Evolutionary conservation across 2,329 filamentous ascomycete species (phyloP).

Genomic region (Aspergillus udagawae): DNA sequence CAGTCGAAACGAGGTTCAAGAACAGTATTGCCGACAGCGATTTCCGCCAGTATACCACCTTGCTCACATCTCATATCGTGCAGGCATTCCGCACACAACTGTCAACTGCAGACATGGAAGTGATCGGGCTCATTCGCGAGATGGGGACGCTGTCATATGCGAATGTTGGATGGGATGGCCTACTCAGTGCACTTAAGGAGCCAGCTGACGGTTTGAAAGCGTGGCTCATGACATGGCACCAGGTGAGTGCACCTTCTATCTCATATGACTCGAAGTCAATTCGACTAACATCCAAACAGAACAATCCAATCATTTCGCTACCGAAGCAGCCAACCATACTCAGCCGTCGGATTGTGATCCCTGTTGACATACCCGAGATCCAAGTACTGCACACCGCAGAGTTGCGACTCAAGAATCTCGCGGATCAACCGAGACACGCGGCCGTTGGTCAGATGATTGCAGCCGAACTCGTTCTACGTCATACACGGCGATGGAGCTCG

Average conservation of each 20-base stretch:
- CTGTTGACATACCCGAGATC: slow-evolving; percentile 82
- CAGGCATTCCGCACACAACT: slow-evolving; percentile 44
- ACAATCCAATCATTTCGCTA: slow-evolving; percentile 30
- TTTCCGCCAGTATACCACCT: slow-evolving; percentile 44
- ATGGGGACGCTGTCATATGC: slow-evolving; percentile 50
- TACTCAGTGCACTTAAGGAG: slow-evolving; percentile 49
- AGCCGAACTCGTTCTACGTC: slow-evolving; percentile 47
- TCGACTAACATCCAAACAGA: slow-evolving; percentile 22
- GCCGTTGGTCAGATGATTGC: slow-evolving; percentile 46
- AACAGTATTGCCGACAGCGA: slow-evolving; percentile 45
- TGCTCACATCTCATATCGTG: slow-evolving; percentile 51
- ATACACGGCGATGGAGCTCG: slow-evolving; percentile 54
- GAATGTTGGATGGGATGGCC: slow-evolving; percentile 51
- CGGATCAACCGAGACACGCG: slow-evolving; percentile 30
- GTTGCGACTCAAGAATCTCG: slow-evolving; percentile 30
- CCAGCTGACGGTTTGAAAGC: slow-evolving; percentile 40
- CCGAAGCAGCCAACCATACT: slow-evolving; percentile 34
- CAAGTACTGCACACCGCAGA: slow-evolving; percentile 74
- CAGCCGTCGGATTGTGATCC: slow-evolving; percentile 70
- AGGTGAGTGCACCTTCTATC: slow-evolving; percentile 35
- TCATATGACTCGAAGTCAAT: not conserved
- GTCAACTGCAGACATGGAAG: slow-evolving; percentile 49
- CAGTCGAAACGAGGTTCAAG: slow-evolving; percentile 45
- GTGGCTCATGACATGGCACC: slow-evolving; percentile 58
- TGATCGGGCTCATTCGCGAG: slow-evolving; percentile 51